Evolutionary conservation across 2,329 filamentous ascomycete species (phyloP).

Genomic region (Fusarium armeniacum): DNA sequence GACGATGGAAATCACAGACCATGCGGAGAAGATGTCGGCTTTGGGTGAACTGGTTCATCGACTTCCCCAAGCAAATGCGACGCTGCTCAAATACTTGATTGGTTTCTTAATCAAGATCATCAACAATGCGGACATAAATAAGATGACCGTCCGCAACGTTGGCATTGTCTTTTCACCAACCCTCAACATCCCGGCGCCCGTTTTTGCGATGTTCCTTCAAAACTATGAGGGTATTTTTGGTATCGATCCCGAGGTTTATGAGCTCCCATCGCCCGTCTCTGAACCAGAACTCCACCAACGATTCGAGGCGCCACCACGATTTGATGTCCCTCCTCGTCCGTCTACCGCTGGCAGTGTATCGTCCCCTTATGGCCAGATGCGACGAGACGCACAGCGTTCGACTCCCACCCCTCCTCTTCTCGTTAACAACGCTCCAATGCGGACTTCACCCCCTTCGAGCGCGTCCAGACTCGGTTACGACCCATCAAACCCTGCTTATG

Average conservation of each 20-base stretch:
- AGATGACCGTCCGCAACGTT: conserved; percentile 98
- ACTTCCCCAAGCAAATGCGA: conserved; percentile 84
- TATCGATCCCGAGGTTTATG: conserved; percentile 74
- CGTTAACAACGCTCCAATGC: conserved; percentile 51
- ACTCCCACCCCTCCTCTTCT: conserved; percentile 67
- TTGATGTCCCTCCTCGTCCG: conserved; percentile 60
- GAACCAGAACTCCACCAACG: conserved; percentile 56
- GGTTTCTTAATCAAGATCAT: conserved; percentile 93
- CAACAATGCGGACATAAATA: conserved; percentile 90
- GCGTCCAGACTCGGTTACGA: conserved; percentile 59
- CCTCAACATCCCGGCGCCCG: conserved; percentile 92
- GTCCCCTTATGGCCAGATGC: conserved; percentile 66
- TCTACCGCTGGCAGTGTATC: conserved; percentile 63
- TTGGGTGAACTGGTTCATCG: conserved; percentile 84
- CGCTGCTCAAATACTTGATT: conserved; percentile 86
- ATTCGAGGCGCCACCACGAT: conserved; percentile 51
- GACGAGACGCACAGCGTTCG: conserved; percentile 52
- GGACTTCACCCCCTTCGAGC: conserved; percentile 62
- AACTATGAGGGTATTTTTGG: conserved; percentile 91
- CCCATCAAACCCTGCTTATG: conserved; percentile 59
- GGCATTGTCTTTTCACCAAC: conserved; percentile 99
- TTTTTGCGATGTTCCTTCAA: conserved; percentile 93
- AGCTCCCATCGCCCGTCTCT: conserved; percentile 64
- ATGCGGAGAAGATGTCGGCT: conserved; percentile 80
- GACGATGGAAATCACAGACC: conserved; percentile 83